Evolutionary conservation across 345 rosid species (phyloP).

Genomic region (Ailanthus altissimus): DNA sequence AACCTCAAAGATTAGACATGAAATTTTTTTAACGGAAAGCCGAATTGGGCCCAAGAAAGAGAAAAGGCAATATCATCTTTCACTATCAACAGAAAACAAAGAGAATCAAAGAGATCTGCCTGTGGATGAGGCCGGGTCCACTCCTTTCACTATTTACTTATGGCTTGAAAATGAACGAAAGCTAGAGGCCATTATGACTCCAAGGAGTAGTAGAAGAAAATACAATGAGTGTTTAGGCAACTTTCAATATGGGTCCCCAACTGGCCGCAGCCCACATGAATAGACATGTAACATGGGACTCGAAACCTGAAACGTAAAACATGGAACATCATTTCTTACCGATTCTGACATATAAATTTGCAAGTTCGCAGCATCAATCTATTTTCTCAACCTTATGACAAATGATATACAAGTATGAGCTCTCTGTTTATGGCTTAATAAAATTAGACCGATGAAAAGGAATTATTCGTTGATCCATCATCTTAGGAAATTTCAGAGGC

Average conservation of each 20-base stretch:
- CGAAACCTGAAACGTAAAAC: not conserved
- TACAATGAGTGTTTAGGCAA: constrained; percentile 19
- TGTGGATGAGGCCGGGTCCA: constrained; percentile 52
- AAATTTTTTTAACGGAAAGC: constrained; percentile 8
- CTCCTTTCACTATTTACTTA: constrained; percentile 25
- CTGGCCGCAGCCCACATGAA: constrained; percentile 22
- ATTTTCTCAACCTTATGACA: too few species aligned
- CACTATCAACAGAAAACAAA: constrained; percentile 47
- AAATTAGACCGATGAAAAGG: too few species aligned
- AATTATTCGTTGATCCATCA: too few species aligned
- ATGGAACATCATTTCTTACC: too few species aligned
- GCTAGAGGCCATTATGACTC: constrained; percentile 31
- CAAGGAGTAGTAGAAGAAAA: not conserved
- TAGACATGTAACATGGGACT: not conserved
- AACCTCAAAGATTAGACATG: constrained; percentile 2
- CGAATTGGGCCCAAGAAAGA: constrained; percentile 50
- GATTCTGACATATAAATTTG: too few species aligned
- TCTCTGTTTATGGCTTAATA: too few species aligned
- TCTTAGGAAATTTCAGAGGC: too few species aligned
- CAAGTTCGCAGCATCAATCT: too few species aligned
- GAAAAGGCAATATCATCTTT: constrained; percentile 50
- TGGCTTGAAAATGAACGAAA: constrained; percentile 47
- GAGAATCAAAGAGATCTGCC: constrained; percentile 67
- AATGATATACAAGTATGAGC: too few species aligned
- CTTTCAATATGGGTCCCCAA: constrained; percentile 39